Conservation (phyloP, 2,329 filamentous ascomycete species). For the Microcyclosporella mali region DNA sequence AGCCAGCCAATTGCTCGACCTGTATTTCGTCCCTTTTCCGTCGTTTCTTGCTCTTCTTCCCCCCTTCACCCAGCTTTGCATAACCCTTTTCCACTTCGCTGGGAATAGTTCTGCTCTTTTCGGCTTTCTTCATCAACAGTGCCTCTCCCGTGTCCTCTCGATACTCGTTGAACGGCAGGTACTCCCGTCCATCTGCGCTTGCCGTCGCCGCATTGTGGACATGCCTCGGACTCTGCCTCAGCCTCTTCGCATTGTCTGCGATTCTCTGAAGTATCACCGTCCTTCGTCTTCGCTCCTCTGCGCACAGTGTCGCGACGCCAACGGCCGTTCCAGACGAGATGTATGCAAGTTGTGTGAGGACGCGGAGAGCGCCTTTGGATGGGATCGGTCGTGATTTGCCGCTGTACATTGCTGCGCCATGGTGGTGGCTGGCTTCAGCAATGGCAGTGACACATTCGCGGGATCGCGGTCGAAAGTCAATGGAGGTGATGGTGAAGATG, state of each 20-base stretch:
- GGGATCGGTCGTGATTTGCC: constrained; percentile 29
- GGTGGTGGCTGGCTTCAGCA: constrained; percentile 14
- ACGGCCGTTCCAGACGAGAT: constrained; percentile 35
- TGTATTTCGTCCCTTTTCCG: too few relatives aligned
- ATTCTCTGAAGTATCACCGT: constrained; percentile 30
- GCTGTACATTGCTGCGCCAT: constrained; percentile 29
- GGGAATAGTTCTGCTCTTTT: constrained; percentile 18
- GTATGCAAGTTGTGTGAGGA: constrained; percentile 35
- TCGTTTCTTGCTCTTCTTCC: too few relatives aligned
- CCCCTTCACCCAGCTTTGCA: constrained; percentile 6
- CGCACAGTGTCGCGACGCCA: constrained; percentile 30
- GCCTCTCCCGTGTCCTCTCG: background rate
- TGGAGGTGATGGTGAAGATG: too few relatives aligned
- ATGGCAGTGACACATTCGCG: constrained; percentile 10
- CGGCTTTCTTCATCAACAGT: background rate
- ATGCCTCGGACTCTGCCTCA: constrained; percentile 28
- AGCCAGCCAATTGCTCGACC: too few relatives aligned
- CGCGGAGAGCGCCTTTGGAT: constrained; percentile 30
- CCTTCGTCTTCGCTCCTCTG: constrained; percentile 32
- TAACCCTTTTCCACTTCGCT: constrained; percentile 26
- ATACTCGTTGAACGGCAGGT: background rate
- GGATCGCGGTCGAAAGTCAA: background rate
- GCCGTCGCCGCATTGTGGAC: constrained; percentile 18
- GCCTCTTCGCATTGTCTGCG: constrained; percentile 31
- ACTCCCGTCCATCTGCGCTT: background rate